These are phyloP conservation scores for Teratosphaeriaceae sp. DNA, from an alignment of 2,329 filamentous ascomycete species.

Conservation along the genomic window DNA sequence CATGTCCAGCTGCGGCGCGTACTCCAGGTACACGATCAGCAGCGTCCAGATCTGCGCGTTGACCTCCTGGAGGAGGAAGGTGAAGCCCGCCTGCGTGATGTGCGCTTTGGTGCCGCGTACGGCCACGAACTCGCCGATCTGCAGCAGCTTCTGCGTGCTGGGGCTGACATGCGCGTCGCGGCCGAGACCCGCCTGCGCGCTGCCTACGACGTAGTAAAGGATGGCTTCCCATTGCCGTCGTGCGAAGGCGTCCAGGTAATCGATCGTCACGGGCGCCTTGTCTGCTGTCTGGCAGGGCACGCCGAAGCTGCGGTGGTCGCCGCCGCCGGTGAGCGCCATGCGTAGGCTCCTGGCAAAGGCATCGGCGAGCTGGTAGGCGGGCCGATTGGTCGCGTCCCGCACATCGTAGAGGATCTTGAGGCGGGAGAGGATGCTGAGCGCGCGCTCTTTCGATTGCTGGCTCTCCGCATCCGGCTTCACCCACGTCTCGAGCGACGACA, in stretches of 20 bases:
- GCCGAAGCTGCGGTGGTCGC: slow-evolving; percentile 81
- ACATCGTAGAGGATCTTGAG: slow-evolving; percentile 77
- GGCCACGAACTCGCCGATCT: slow-evolving; percentile 75
- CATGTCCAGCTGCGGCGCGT: slow-evolving; percentile 61
- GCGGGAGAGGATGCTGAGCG: slow-evolving; percentile 70
- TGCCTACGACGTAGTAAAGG: slow-evolving; percentile 87
- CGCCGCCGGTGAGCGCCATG: slow-evolving; percentile 77
- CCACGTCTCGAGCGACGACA: slow-evolving; percentile 80
- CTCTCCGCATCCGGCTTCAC: slow-evolving; percentile 55
- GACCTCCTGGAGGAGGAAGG: slow-evolving; percentile 87
- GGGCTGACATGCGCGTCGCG: slow-evolving; percentile 47
- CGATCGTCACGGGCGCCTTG: slow-evolving; percentile 57
- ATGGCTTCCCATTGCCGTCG: slow-evolving; percentile 92
- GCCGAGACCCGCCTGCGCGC: slow-evolving; percentile 51
- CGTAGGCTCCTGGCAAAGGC: slow-evolving; percentile 81
- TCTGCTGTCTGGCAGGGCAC: slow-evolving; percentile 65
- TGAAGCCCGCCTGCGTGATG: slow-evolving; percentile 91
- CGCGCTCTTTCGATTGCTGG: slow-evolving; percentile 64
- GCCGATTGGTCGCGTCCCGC: slow-evolving; percentile 53
- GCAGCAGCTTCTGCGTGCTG: slow-evolving; percentile 77
- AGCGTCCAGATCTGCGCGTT: slow-evolving; percentile 98
- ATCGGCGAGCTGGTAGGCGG: slow-evolving; percentile 68
- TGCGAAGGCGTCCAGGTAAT: slow-evolving; percentile 78
- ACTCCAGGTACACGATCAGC: slow-evolving; percentile 85
- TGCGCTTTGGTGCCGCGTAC: slow-evolving; percentile 40